These are phyloP conservation scores for Tetrapisispora nanseiensis DNA, from an alignment of 805 yeast genomes.

Conservation along the genomic window DNA sequence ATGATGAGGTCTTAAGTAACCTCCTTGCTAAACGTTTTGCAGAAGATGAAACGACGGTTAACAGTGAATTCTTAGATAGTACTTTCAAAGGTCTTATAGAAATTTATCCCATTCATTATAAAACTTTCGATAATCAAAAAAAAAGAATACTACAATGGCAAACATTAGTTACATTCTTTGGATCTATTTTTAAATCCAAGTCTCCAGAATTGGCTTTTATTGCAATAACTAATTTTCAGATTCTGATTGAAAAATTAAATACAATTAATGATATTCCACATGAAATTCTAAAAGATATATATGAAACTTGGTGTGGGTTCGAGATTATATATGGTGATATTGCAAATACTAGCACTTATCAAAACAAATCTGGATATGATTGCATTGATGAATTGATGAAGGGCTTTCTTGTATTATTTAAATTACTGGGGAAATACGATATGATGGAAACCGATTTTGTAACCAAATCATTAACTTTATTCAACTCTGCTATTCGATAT, in stretches of 20 bases:
- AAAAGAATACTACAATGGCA: constrained; percentile 40
- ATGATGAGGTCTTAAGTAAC: constrained; percentile 48
- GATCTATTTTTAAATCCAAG: constrained; percentile 32
- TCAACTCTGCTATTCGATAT: constrained; percentile 59
- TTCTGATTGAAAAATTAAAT: constrained; percentile 39
- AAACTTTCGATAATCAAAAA: constrained; percentile 19
- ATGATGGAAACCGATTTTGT: constrained; percentile 30
- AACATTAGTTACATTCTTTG: constrained; percentile 42
- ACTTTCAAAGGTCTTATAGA: constrained; percentile 58
- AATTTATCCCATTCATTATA: constrained; percentile 45
- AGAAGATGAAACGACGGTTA: constrained; percentile 31
- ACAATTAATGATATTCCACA: constrained; percentile 27
- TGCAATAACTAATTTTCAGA: constrained; percentile 45
- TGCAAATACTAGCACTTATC: constrained; percentile 18
- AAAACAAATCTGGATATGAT: constrained; percentile 42
- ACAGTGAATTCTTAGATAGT: constrained; percentile 54
- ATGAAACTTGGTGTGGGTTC: constrained; percentile 41
- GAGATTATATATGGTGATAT: constrained; percentile 37
- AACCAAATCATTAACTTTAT: constrained; percentile 43
- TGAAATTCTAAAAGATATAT: constrained; percentile 31
- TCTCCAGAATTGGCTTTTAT: constrained; percentile 37
- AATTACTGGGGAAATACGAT: constrained; percentile 28
- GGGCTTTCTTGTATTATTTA: constrained; percentile 42
- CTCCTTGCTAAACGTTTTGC: constrained; percentile 30
- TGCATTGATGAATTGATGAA: constrained; percentile 46